A percentile compares a stretch with the other conserved stretches of the same genome.
Evolutionary conservation across 257 asterid species (phyloP).

Genomic region (Striga asiatica): DNA sequence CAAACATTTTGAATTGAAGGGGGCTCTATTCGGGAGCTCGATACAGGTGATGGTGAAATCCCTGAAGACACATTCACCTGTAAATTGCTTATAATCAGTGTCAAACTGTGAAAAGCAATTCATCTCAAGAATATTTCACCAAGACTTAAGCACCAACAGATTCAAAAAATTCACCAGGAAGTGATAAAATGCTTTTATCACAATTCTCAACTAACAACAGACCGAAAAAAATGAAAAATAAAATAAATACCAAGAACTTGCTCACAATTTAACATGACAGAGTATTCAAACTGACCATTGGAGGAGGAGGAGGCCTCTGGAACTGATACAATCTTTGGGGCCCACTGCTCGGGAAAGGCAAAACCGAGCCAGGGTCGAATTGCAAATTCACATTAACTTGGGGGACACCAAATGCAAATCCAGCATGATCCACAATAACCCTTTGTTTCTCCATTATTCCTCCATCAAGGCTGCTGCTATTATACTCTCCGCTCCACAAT

Average conservation of each 20-base stretch:
- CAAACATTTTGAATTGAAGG: constrained; percentile 72
- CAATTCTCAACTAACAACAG: too few relatives aligned
- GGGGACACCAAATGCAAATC: constrained; percentile 15
- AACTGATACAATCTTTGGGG: constrained; percentile 34
- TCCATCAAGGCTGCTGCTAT: constrained; percentile 13
- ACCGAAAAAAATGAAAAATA: too few relatives aligned
- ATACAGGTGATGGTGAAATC: constrained; percentile 32
- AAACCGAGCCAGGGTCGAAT: constrained; percentile 20
- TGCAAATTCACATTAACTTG: constrained; percentile 14
- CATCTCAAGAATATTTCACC: neutral
- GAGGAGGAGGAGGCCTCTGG: constrained; percentile 35
- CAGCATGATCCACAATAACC: constrained; percentile 15
- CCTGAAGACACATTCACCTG: constrained; percentile 48
- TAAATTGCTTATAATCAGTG: constrained; percentile 8
- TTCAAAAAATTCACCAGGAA: too few relatives aligned
- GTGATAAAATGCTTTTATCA: too few relatives aligned
- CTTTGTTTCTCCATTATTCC: neutral
- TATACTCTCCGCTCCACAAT: constrained; percentile 29
- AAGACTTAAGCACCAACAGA: too few relatives aligned
- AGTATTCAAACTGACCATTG: constrained; percentile 29
- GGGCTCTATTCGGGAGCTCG: constrained; percentile 58
- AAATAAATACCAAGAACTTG: too few relatives aligned
- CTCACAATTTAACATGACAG: too few relatives aligned
- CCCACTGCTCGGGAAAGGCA: constrained; percentile 24
- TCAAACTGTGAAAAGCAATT: neutral